Evolutionary conservation across 192 early-diverging fungal genomes (phyloP), one percentile per base, ranked within the genome.

Genomic region (Coemansia sp.): DNA sequence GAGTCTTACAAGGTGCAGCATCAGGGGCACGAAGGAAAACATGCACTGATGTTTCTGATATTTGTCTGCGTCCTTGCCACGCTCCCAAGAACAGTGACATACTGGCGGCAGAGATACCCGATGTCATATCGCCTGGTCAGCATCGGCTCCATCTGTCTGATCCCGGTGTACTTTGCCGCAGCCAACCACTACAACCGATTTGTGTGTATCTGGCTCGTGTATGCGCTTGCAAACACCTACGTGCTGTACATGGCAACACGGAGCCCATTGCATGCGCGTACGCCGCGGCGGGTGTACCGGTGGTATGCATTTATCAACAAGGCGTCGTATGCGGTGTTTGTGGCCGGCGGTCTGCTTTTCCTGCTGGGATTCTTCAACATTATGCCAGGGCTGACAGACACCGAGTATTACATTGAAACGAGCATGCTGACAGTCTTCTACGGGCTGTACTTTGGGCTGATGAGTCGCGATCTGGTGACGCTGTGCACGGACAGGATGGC

Each of bases 281-380:
- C 81, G 35, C 81, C 81, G 40, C 66, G 81, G 13, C 48, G 67
- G 13, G 77, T 83, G 61, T 79, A 83, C 45, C 69, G 70, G 67
- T 83, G 81, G 81, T 75, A 75, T 64, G 70, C 81, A 25, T 58
- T 79, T 12, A 75, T 67, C 48, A 79, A 83, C 64, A 75, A 83
- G 66, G 66, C 45, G 20, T 79, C 76, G 52, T 79, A 79, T 31
- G 61, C 52, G 51, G 72, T 75, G 30, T 75, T 65, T 67, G 57
- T 72, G n/a, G 15, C 30, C 2, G 81, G 81, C 1, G 25, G 61
- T 4, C 53, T 72, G 23, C 53, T 83, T 13, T 72, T 83, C 31
- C 33, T 53, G 10, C 35, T 83, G 30, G 62, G 76, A 25, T 63
- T 79, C 43, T 79, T 83, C 55, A 71, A 79, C 58, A 58, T 71